Evolutionary conservation across 192 early-diverging fungal species (phyloP).

Genomic region (Oehlia diaphana): DNA sequence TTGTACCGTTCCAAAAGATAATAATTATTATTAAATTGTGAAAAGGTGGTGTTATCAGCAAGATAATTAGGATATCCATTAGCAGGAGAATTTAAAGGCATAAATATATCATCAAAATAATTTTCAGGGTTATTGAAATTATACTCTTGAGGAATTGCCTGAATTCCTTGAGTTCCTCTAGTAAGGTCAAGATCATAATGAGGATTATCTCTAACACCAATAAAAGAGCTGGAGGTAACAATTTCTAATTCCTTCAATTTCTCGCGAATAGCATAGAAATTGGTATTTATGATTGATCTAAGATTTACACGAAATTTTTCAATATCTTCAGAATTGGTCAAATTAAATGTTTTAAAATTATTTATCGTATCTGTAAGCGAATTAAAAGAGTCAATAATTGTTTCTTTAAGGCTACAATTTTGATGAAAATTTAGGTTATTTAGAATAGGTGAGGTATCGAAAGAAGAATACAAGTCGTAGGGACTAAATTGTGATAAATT

Average conservation of each 20-base stretch:
- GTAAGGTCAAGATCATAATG: not conserved
- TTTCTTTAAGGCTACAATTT: too few relatives aligned
- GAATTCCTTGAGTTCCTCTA: too few relatives aligned
- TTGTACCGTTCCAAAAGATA: not conserved
- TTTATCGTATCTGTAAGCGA: not conserved
- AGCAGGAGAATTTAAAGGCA: not conserved
- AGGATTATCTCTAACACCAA: not conserved
- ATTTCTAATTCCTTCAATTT: not conserved
- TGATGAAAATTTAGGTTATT: too few relatives aligned
- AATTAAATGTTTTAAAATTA: not conserved
- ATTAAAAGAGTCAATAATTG: not conserved
- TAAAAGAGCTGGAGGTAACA: not conserved
- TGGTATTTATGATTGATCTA: not conserved
- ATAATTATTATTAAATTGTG: not conserved
- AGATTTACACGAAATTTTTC: not conserved
- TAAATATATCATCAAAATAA: not conserved
- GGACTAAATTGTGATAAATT: too few relatives aligned
- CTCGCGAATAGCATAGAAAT: not conserved
- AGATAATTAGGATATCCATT: not conserved
- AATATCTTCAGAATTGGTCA: not conserved
- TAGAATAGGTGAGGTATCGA: not conserved
- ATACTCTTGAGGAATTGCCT: not conserved
- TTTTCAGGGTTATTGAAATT: not conserved
- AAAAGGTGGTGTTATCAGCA: not conserved
- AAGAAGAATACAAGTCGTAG: not conserved